A percentile compares a stretch with the other conserved stretches of the same genome.
phyloP scores from a whole-genome alignment of 73 alveolate species.

The Durusdinium trenchii region DNA sequence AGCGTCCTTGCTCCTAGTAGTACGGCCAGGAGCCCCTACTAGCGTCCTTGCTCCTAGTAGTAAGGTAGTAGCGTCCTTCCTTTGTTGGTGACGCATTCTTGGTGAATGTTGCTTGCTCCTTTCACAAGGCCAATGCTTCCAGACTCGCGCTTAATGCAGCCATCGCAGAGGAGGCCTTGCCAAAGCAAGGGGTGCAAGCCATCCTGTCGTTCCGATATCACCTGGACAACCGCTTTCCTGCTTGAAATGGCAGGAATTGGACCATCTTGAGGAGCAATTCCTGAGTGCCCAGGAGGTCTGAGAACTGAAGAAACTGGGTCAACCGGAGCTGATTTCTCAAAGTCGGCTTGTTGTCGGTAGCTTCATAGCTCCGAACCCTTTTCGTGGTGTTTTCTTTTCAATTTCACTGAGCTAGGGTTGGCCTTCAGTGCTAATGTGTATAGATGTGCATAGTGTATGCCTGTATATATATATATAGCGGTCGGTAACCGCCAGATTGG shows the following conservation, averaged over 20 bases:
- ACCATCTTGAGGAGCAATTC: background rate
- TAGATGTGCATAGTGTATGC: no score
- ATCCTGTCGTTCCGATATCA: background rate
- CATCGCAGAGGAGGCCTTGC: constrained; percentile 26
- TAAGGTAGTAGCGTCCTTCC: no score
- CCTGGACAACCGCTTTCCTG: background rate
- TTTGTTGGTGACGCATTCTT: background rate
- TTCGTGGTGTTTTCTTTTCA: no score
- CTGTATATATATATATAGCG: no score
- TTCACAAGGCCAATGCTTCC: constrained; percentile 27
- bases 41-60: no score
- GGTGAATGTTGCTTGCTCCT: background rate
- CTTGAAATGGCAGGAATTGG: background rate
- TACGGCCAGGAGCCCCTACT: no score
- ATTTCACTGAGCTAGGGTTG: no score
- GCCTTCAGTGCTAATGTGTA: no score
- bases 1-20: no score
- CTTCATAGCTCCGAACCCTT: no score
- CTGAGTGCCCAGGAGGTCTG: background rate
- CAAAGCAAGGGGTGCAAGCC: background rate
- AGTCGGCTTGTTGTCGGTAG: no score
- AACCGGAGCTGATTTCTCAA: background rate
- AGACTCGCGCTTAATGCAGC: constrained; percentile 27
- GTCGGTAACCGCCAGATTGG: no score
- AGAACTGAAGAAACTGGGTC: background rate